Evolutionary conservation across 169 alveolate species (phyloP).

Genomic region (Blepharisma undulans): DNA sequence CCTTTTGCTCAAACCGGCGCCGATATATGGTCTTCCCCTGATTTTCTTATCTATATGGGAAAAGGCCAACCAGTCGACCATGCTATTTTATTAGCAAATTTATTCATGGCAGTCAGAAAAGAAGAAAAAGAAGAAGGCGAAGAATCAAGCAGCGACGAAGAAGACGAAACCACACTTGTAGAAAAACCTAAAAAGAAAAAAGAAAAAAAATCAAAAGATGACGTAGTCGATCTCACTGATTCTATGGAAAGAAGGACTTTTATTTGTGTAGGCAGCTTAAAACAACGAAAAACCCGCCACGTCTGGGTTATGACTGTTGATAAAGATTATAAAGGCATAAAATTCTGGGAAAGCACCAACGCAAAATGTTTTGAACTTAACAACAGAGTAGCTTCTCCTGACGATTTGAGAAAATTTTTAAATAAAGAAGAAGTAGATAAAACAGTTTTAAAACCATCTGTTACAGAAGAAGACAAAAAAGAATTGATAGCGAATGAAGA

Average conservation of each 20-base stretch:
- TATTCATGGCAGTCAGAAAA: conserved; percentile 22
- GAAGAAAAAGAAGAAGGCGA: conserved; percentile 7
- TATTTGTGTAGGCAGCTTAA: conserved; percentile 46
- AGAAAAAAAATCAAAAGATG: neutral
- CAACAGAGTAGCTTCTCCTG: conserved; percentile 3
- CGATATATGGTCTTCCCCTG: conserved; percentile 42
- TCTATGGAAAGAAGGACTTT: conserved; percentile 32
- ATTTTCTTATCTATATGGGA: conserved; percentile 29
- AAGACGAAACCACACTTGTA: neutral
- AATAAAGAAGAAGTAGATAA: conserved; percentile 9
- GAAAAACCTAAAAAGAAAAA: neutral
- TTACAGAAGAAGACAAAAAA: neutral
- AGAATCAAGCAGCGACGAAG: neutral
- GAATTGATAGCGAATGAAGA: conserved; percentile 7
- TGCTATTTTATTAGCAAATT: neutral
- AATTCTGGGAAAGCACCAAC: conserved; percentile 44
- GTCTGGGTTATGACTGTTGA: conserved; percentile 47
- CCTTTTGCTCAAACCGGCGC: conserved; percentile 7
- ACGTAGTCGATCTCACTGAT: neutral
- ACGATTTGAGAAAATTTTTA: neutral
- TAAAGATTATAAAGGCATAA: conserved; percentile 22
- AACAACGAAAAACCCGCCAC: conserved; percentile 33
- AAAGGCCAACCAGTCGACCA: conserved; percentile 44
- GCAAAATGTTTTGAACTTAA: neutral
- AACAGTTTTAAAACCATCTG: neutral